Conservation (phyloP, 495 filamentous ascomycete genomes). For the Symbiotaphrina buchneri region DNA sequence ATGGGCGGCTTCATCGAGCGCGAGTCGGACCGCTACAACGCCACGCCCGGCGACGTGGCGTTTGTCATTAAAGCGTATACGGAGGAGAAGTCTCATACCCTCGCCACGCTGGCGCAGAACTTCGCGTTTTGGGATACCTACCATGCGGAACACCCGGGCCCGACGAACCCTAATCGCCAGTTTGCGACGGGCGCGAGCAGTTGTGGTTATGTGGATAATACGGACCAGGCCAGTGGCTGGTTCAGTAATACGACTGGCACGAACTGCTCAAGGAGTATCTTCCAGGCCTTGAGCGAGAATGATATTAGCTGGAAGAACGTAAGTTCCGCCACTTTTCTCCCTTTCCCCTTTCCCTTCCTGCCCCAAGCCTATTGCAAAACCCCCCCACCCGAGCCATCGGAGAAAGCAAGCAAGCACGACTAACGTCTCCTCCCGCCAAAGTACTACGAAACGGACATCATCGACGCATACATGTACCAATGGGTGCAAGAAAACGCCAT, state of each 20-base stretch:
- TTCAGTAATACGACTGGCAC: too few relatives aligned
- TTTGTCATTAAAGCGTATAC: slow-evolving; percentile 20
- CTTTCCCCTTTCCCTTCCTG: too few relatives aligned
- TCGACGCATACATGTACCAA: slow-evolving; percentile 18
- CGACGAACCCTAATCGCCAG: slow-evolving; percentile 18
- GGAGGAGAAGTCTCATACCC: slow-evolving; percentile 15
- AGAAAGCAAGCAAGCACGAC: slow-evolving; percentile 12
- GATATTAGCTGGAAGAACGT: too few relatives aligned
- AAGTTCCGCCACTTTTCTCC: too few relatives aligned
- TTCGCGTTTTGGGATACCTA: slow-evolving; percentile 21
- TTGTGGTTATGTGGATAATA: too few relatives aligned
- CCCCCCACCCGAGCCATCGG: slow-evolving; percentile 17
- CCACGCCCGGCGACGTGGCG: slow-evolving; percentile 15
- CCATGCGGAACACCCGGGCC: slow-evolving; percentile 17
- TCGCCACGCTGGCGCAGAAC: slow-evolving; percentile 16
- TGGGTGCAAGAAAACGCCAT: slow-evolving; percentile 19
- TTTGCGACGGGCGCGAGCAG: too few relatives aligned
- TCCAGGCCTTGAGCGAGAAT: too few relatives aligned
- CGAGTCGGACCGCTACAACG: slow-evolving; percentile 18
- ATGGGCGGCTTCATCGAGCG: slow-evolving; percentile 22
- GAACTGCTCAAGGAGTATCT: too few relatives aligned
- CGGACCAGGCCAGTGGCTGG: too few relatives aligned
- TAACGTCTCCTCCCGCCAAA: slow-evolving; percentile 6
- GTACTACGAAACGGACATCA: slow-evolving; percentile 20
- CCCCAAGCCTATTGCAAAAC: slow-evolving; percentile 20